Conservation (phyloP, 2,329 filamentous ascomycete species). For the Epichloe uncinata region DNA sequence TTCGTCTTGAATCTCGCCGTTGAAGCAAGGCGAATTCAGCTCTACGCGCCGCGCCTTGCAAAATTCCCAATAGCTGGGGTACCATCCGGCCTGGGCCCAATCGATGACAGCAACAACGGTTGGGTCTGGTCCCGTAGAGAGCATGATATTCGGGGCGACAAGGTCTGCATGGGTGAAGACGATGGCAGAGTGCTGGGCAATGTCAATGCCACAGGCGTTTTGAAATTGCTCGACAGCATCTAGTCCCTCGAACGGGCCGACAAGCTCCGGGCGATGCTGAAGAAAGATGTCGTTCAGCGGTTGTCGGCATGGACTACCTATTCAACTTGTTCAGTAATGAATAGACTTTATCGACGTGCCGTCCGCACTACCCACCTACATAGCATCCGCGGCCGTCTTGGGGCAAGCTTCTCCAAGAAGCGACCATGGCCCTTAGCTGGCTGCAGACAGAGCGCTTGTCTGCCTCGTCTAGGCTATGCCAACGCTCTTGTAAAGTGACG, state of each 20-base stretch:
- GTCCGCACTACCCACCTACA: conserved; percentile 8
- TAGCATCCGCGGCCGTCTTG: conserved; percentile 8
- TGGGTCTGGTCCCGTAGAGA: conserved; percentile 9
- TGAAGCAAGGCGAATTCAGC: conserved; percentile 10
- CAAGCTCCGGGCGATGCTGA: conserved; percentile 7
- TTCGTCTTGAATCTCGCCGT: conserved; percentile 14
- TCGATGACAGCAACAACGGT: conserved; percentile 15
- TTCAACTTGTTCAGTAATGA: conserved; percentile 8
- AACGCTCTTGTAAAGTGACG: conserved; percentile 11
- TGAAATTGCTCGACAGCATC: conserved; percentile 20
- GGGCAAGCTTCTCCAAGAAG: conserved; percentile 9
- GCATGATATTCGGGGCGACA: conserved; percentile 13
- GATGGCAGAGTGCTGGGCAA: conserved; percentile 11
- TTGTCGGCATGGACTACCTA: conserved; percentile 17
- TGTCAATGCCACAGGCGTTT: conserved; percentile 17
- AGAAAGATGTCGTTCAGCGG: conserved; percentile 21
- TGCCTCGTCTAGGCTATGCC: conserved; percentile 7
- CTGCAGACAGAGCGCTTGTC: conserved; percentile 16
- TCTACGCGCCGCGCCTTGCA: conserved; percentile 16
- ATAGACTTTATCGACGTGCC: conserved; percentile 3
- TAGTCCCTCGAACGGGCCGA: conserved; percentile 17
- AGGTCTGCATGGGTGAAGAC: conserved; percentile 16
- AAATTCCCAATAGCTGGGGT: conserved; percentile 21
- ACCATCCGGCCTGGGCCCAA: conserved; percentile 19
- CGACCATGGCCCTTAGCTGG: conserved; percentile 15